Base-by-base conservation (phyloP, 768 basidiomycete species). In the Tricholoma saponaceum region DNA sequence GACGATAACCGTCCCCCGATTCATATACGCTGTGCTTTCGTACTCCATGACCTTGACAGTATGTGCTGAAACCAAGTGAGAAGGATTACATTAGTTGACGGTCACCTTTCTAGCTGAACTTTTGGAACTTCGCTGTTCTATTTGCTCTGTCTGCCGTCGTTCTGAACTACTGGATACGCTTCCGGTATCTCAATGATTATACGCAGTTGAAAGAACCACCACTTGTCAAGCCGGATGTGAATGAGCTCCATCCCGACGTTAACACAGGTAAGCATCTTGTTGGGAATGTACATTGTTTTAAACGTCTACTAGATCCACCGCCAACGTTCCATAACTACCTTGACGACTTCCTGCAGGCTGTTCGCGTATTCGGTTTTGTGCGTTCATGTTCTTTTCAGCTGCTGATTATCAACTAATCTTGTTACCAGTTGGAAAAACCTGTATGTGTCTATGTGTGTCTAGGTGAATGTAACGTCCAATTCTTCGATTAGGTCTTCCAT, bases 341-440 rank as follows among this genome's bases (percentile, higher is more conserved):
- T 25, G 96, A 98, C 69, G 97, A 99, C 67, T 98, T 99, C 69
- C 72, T 98, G 55, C 89, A 95, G 64, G 97, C 97, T 10, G 92
- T 99, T 56, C 84, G 95, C 49, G 92, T 99, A 9, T 99, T 99
- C 65, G 97, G 97, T 18, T 98, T 98, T 69, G 80, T 95, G 60
- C 70, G 81, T 76, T 10, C 16, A 33, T 25, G 2, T 39, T 35
- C 3, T 4, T 10, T 4, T 55, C 23, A 39, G 41, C 33, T 25
- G 16, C 25, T 16, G 30, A 13, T 32, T 52, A 32, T 22, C 16
- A 12, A 49, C 50, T 57, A 6, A 54, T 43, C n/a, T 33, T 61
- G 50, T 46, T 14, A 2, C 3, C 56, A 81, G 81, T 76, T 87
- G 9, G 97, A 99, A 75, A 98, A 97, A 74, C 95, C 95, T 0